Evolutionary conservation across 768 basidiomycete species (phyloP).

Genomic region (Lactarius hatsudake): DNA sequence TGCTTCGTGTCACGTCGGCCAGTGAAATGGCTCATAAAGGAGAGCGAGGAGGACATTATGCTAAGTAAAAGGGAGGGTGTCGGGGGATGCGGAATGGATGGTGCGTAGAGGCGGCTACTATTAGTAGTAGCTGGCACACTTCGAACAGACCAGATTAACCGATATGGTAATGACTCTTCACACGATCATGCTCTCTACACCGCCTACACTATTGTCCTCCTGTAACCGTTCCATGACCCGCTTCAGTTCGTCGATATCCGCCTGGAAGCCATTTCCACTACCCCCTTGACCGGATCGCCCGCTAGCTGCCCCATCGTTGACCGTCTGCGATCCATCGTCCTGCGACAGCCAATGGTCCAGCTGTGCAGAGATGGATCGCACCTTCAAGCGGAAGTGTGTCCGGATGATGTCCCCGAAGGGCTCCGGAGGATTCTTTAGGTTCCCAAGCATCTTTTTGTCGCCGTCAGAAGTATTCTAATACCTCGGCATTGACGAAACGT

Average conservation of each 20-base stretch:
- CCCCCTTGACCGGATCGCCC: conserved; percentile 38
- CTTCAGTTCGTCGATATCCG: conserved; percentile 74
- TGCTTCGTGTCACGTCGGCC: conserved; percentile 80
- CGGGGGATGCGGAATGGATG: not conserved
- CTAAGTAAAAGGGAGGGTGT: not conserved
- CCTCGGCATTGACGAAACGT: conserved; percentile 1
- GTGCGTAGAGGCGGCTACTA: not conserved
- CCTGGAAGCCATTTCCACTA: conserved; percentile 58
- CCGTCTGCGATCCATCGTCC: conserved; percentile 68
- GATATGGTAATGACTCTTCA: conserved; percentile 7
- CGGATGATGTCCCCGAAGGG: conserved; percentile 85
- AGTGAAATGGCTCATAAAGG: conserved; percentile 84
- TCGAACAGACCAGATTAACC: not conserved
- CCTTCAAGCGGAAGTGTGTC: conserved; percentile 89
- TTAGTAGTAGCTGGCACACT: not conserved
- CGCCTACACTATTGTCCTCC: not conserved
- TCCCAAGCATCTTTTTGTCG: conserved; percentile 69
- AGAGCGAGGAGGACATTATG: conserved; percentile 29
- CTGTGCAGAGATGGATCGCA: conserved; percentile 62
- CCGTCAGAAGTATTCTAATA: conserved; percentile 7
- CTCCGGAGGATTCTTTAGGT: conserved; percentile 76
- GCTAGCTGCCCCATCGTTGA: conserved; percentile 52
- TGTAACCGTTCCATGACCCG: conserved; percentile 45
- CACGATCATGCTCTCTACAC: not conserved
- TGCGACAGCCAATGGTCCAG: conserved; percentile 73